Evolutionary conservation across 495 filamentous ascomycete species (phyloP).

Genomic region (Neurospora sp.): DNA sequence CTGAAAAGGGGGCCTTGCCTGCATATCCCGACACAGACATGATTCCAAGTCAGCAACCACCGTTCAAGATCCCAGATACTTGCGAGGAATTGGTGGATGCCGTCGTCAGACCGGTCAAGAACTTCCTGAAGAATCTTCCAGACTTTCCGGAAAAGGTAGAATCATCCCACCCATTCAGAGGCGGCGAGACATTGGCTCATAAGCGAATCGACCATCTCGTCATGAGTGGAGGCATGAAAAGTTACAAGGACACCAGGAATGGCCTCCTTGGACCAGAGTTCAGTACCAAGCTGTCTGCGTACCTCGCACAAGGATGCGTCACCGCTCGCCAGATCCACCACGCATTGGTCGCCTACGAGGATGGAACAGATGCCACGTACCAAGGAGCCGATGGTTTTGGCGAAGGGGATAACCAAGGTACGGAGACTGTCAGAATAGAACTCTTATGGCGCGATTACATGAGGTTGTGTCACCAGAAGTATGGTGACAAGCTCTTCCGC

Average conservation of each 20-base stretch:
- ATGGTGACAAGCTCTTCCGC: slow-evolving; percentile 47
- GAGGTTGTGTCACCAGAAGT: slow-evolving; percentile 57
- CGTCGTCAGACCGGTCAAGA: slow-evolving; percentile 42
- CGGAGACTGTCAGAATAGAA: slow-evolving; percentile 54
- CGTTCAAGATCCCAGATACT: slow-evolving; percentile 49
- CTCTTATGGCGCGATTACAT: slow-evolving; percentile 72
- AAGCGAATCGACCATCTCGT: slow-evolving; percentile 49
- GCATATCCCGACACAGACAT: slow-evolving; percentile 33
- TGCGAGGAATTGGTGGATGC: slow-evolving; percentile 37
- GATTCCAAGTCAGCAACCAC: slow-evolving; percentile 44
- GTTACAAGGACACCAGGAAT: slow-evolving; percentile 59
- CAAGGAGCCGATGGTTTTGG: slow-evolving; percentile 40
- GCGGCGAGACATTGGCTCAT: slow-evolving; percentile 50
- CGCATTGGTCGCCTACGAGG: slow-evolving; percentile 51
- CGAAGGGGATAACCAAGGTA: slow-evolving; percentile 59
- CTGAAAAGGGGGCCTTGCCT: slow-evolving; percentile 35
- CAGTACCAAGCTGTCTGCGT: slow-evolving; percentile 60
- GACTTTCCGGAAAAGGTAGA: slow-evolving; percentile 33
- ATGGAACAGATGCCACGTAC: slow-evolving; percentile 35
- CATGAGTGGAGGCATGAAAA: slow-evolving; percentile 41
- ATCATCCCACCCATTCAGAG: slow-evolving; percentile 54
- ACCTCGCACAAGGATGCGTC: slow-evolving; percentile 56
- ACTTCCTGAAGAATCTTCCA: slow-evolving; percentile 26
- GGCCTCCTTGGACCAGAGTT: slow-evolving; percentile 56
- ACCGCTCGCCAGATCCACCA: slow-evolving; percentile 57